phyloP scores from a whole-genome alignment of 192 early-diverging fungal genomes.

The Lobosporangium transversale region DNA sequence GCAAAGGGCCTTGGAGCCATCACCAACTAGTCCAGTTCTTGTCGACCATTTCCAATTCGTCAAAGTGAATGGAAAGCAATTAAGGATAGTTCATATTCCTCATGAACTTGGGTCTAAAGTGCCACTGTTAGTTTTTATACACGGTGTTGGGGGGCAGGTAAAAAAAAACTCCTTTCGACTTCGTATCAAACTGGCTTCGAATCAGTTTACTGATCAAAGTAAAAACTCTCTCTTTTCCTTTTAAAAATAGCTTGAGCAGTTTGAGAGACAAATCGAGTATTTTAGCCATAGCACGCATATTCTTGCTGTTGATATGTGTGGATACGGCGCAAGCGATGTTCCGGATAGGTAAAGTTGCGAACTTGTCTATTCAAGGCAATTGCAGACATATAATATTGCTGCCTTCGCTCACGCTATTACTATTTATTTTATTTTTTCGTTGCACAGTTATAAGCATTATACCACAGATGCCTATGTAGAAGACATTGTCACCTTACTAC shows the following conservation, averaged over 20 bases:
- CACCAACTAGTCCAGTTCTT: conserved; percentile 39
- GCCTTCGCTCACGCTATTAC: too few relatives aligned
- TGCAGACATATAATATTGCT: too few relatives aligned
- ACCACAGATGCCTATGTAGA: conserved; percentile 58
- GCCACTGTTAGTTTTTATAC: conserved; percentile 66
- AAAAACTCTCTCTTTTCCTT: conserved; percentile 6
- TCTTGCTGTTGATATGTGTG: conserved; percentile 63
- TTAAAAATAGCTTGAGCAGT: conserved; percentile 59
- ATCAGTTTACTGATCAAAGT: not conserved
- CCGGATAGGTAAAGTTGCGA: conserved; percentile 48
- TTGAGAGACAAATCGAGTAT: conserved; percentile 65
- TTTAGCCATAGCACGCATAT: conserved; percentile 63
- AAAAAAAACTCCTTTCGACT: conserved; percentile 3
- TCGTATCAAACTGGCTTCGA: not conserved
- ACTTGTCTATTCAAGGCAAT: not conserved
- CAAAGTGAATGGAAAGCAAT: conserved; percentile 54
- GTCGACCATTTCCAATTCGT: conserved; percentile 58
- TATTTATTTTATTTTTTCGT: not conserved
- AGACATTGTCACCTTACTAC: conserved; percentile 54
- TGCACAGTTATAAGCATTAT: conserved; percentile 56
- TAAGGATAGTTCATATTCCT: conserved; percentile 65
- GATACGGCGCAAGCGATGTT: conserved; percentile 66
- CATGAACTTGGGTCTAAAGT: conserved; percentile 63
- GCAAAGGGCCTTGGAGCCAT: conserved; percentile 6
- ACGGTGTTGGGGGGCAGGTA: conserved; percentile 70